phyloP scores from a whole-genome alignment of 1,139 yeast genomes.

The Sugiyamaella novakii region DNA sequence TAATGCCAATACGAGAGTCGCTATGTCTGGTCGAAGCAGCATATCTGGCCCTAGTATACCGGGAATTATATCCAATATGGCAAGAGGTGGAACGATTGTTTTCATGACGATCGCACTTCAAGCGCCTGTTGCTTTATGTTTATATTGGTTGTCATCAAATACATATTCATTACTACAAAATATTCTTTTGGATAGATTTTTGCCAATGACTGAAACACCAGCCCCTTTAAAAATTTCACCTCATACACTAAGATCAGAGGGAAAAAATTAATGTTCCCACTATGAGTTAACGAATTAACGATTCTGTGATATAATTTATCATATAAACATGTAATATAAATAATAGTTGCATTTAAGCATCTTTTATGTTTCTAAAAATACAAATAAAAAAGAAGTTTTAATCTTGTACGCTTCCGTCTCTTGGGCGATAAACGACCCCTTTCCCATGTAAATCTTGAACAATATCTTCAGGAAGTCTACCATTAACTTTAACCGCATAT shows the following conservation, averaged over 20 bases:
- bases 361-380: slow-evolving; percentile 1
- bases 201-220: slow-evolving; percentile 48
- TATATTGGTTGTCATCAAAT: slow-evolving; percentile 89
- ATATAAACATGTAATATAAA: slow-evolving; percentile 13
- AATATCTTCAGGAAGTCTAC: slow-evolving; percentile 86
- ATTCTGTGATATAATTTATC: slow-evolving; percentile 4
- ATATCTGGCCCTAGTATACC: slow-evolving; percentile 60
- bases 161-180: slow-evolving; percentile 75
- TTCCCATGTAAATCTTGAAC: slow-evolving; percentile 70
- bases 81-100: slow-evolving; percentile 74
- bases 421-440: slow-evolving; percentile 83
- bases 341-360: slow-evolving; percentile 12
- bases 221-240: slow-evolving; percentile 1
- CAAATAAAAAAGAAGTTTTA: slow-evolving; percentile 9
- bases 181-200: slow-evolving; percentile 62
- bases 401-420: slow-evolving; percentile 71
- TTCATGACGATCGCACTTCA: slow-evolving; percentile 83
- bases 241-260: slow-evolving; percentile 3
- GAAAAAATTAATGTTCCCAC: background rate
- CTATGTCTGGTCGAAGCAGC: slow-evolving; percentile 42
- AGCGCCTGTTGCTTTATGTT: slow-evolving; percentile 77
- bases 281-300: slow-evolving; percentile 1
- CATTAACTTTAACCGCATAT: slow-evolving; percentile 89
- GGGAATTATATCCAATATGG: slow-evolving; percentile 57
- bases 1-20: slow-evolving; percentile 29